phyloP scores from a whole-genome alignment of 345 rosid species.

The Mangifera indica region DNA sequence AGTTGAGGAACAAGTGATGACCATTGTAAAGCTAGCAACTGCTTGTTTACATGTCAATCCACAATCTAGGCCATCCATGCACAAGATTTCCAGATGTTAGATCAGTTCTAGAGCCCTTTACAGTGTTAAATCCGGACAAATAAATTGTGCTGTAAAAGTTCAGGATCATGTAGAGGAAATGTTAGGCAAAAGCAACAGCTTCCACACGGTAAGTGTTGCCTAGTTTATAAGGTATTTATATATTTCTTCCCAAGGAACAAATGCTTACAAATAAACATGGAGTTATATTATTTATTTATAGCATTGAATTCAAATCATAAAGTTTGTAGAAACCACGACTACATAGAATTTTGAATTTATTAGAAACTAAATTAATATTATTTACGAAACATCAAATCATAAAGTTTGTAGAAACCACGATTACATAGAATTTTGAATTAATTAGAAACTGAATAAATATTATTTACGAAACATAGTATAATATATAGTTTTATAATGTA shows the following conservation, averaged over 20 bases:
- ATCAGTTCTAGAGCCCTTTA: background rate
- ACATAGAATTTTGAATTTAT: no score
- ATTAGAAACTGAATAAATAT: no score
- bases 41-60: slow-evolving; percentile 38
- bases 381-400: no score
- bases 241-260: background rate
- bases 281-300: no score
- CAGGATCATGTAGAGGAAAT: background rate
- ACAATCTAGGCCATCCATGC: slow-evolving; percentile 38
- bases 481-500: no score
- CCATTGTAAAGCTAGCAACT: slow-evolving; percentile 25
- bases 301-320: background rate
- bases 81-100: slow-evolving; percentile 22
- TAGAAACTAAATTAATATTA: no score
- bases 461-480: no score
- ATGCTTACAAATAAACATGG: background rate
- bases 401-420: no score
- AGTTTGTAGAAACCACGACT: no score
- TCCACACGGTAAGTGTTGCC: background rate
- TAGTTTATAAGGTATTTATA: no score
- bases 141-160: background rate
- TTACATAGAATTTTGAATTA: no score
- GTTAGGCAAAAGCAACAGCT: background rate
- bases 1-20: slow-evolving; percentile 18
- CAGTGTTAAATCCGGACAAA: background rate